Evolutionary conservation across 2,329 filamentous ascomycete species (phyloP).

Genomic region (Biscogniauxia sp.): DNA sequence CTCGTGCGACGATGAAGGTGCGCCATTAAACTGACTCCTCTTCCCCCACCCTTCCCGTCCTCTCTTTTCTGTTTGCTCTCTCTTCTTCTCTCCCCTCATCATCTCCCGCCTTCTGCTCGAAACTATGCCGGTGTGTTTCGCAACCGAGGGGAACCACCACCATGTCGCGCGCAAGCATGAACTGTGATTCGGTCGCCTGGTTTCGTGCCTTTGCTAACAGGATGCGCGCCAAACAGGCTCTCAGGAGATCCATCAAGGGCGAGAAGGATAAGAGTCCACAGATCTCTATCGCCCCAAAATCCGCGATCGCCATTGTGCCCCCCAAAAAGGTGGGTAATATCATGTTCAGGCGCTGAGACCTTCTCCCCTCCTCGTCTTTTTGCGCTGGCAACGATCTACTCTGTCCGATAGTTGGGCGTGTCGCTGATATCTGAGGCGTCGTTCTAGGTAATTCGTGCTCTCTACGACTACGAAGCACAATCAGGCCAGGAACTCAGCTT

Average conservation of each 20-base stretch:
- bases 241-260: constrained; percentile 86
- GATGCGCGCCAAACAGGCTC: constrained; percentile 58
- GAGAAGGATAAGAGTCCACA: constrained; percentile 76
- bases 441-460: constrained; percentile 85
- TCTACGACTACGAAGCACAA: constrained; percentile 86
- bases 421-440: constrained; percentile 19
- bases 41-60: constrained; percentile 8
- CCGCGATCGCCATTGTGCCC: constrained; percentile 82
- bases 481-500: constrained; percentile 81
- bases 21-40: constrained; percentile 29
- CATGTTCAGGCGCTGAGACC: constrained; percentile 7
- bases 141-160: constrained; percentile 11
- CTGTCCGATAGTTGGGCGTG: neutral
- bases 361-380: constrained; percentile 6
- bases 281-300: constrained; percentile 77
- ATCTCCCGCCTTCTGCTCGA: constrained; percentile 11
- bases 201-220: constrained; percentile 30
- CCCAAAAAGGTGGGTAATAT: constrained; percentile 76
- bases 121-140: constrained; percentile 16
- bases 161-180: constrained; percentile 25
- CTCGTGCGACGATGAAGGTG: constrained; percentile 36
- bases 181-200: constrained; percentile 24
- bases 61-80: constrained; percentile 7
- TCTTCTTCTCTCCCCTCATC: neutral
- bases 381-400: neutral